These are phyloP conservation scores for Xylaria longipes DNA, from an alignment of 495 filamentous ascomycete species.

Conservation along the genomic window DNA sequence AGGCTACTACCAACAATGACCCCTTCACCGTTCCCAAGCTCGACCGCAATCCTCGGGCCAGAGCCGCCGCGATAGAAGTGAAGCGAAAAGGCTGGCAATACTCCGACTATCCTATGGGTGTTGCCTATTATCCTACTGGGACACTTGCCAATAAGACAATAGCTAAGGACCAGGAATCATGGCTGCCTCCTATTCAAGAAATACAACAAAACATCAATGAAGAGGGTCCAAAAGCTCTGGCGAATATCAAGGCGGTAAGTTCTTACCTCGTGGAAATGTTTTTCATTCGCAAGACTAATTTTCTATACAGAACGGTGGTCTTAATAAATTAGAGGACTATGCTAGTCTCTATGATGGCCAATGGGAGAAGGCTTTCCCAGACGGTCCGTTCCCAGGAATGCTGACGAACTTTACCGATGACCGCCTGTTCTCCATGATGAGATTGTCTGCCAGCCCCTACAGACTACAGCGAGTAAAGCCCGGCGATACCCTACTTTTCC, in stretches of 20 bases:
- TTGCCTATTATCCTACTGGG: constrained; percentile 19
- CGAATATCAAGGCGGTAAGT: constrained; percentile 16
- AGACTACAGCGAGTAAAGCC: constrained; percentile 40
- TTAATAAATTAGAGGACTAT: constrained; percentile 41
- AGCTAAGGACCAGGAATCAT: constrained; percentile 16
- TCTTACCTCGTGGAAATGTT: neutral
- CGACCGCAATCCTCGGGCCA: constrained; percentile 15
- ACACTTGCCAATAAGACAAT: constrained; percentile 22
- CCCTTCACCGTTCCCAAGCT: constrained; percentile 1
- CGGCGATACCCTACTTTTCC: constrained; percentile 38
- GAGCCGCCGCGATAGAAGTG: constrained; percentile 15
- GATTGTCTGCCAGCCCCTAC: constrained; percentile 45
- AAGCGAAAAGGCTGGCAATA: constrained; percentile 24
- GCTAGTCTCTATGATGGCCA: constrained; percentile 41
- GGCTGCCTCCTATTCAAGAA: constrained; percentile 6
- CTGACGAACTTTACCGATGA: constrained; percentile 49
- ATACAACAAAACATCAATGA: neutral
- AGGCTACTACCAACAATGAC: constrained; percentile 9
- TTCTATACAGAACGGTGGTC: constrained; percentile 31
- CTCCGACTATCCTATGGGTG: constrained; percentile 19
- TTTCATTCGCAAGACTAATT: neutral
- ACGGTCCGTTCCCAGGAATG: constrained; percentile 37
- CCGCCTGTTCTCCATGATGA: constrained; percentile 48
- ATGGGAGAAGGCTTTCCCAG: constrained; percentile 40
- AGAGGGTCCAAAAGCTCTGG: constrained; percentile 13